Percentiles rank a stretch among this genome's conserved stretches.
phyloP scores from a whole-genome alignment of 2,329 filamentous ascomycete species.

The Alternaria gansuensis region DNA sequence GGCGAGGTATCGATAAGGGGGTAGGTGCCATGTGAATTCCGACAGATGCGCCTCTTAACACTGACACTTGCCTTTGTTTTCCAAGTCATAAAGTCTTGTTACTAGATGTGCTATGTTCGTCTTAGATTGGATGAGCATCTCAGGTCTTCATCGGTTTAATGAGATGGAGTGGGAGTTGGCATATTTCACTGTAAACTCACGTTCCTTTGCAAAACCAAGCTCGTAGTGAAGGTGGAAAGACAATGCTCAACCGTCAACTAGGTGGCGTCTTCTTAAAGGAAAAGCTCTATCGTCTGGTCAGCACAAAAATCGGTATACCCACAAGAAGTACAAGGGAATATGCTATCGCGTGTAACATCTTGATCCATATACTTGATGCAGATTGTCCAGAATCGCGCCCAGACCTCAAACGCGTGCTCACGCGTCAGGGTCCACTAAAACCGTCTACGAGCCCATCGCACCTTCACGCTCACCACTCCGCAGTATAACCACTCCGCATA shows the following conservation, averaged over 20 bases:
- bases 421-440: constrained; percentile 40
- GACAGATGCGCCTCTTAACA: neutral
- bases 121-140: too few species aligned
- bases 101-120: too few species aligned
- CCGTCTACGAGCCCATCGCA: constrained; percentile 22
- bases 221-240: too few species aligned
- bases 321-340: neutral
- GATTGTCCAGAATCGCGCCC: constrained; percentile 17
- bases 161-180: too few species aligned
- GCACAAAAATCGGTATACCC: neutral
- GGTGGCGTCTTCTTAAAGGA: too few species aligned
- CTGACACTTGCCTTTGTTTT: neutral
- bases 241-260: too few species aligned
- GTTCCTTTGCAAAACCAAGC: too few species aligned
- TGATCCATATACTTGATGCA: neutral
- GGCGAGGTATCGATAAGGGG: constrained; percentile 11
- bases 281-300: too few species aligned
- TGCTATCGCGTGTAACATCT: too few species aligned
- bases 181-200: too few species aligned
- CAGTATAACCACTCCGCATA: constrained; percentile 14
- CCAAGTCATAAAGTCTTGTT: too few species aligned
- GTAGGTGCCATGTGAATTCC: neutral
- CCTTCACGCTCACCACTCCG: constrained; percentile 22
- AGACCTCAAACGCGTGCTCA: constrained; percentile 40
- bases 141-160: too few species aligned